Percentiles rank a stretch among this genome's conserved stretches.
Evolutionary conservation across 768 basidiomycete species (phyloP).

Genomic region (Chalciporus pseudorubinellus): DNA sequence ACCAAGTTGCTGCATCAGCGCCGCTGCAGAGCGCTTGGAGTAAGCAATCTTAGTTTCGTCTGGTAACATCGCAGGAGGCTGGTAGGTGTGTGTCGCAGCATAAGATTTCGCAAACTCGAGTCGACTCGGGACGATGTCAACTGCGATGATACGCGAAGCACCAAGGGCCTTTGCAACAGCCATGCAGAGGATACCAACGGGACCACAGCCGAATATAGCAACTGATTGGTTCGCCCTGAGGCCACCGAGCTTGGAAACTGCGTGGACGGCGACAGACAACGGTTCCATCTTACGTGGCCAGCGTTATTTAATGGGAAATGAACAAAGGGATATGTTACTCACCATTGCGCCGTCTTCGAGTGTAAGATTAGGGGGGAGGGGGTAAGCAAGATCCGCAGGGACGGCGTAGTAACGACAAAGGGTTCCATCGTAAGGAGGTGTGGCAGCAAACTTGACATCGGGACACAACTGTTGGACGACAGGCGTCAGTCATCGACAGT

Average conservation of each 20-base stretch:
- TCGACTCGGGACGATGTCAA: slow-evolving; percentile 74
- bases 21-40: slow-evolving; percentile 66
- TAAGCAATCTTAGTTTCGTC: slow-evolving; percentile 70
- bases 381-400: slow-evolving; percentile 82
- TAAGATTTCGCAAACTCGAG: slow-evolving; percentile 86
- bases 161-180: slow-evolving; percentile 95
- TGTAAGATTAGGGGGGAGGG: slow-evolving; percentile 76
- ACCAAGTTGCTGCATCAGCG: slow-evolving; percentile 61
- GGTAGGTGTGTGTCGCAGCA: slow-evolving; percentile 74
- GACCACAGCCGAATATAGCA: slow-evolving; percentile 86
- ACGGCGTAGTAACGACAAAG: slow-evolving; percentile 83
- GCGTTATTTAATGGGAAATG: slow-evolving; percentile 1
- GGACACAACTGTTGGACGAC: slow-evolving; percentile 64
- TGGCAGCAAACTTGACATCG: slow-evolving; percentile 85
- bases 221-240: slow-evolving; percentile 75
- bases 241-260: slow-evolving; percentile 72
- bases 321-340: slow-evolving; percentile 6
- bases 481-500: not conserved
- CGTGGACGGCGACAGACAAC: slow-evolving; percentile 88
- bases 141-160: slow-evolving; percentile 77
- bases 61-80: slow-evolving; percentile 56
- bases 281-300: slow-evolving; percentile 74
- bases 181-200: slow-evolving; percentile 87
- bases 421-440: slow-evolving; percentile 92
- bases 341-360: slow-evolving; percentile 97